Percentiles rank a stretch among this genome's conserved stretches.
phyloP scores from a whole-genome alignment of 345 rosid species.

The Eucalyptus curtisii region DNA sequence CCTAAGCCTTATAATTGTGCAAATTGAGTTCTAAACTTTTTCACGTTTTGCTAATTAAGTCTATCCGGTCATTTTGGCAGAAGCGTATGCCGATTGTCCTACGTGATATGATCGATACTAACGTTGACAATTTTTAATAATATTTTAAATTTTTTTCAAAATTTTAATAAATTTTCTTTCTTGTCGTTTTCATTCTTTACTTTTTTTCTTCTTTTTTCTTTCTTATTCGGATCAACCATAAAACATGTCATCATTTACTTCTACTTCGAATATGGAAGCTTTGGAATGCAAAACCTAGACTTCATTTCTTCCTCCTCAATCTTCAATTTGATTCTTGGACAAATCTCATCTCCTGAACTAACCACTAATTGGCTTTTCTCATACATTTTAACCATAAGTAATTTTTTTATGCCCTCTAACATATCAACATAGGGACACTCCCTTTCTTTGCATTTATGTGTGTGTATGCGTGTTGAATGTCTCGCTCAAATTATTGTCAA shows the following conservation, averaged over 20 bases:
- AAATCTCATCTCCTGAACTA: neutral
- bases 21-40: no score
- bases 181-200: no score
- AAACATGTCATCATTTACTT: no score
- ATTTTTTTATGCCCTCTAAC: neutral
- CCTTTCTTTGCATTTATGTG: neutral
- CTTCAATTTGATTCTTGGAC: neutral
- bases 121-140: no score
- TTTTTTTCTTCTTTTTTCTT: no score
- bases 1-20: no score
- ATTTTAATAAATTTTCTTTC: no score
- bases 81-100: fast-evolving
- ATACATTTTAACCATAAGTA: neutral
- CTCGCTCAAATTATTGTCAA: neutral
- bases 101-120: fast-evolving
- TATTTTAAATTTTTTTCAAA: no score
- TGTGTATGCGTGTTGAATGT: neutral
- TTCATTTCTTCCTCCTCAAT: neutral
- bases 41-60: no score
- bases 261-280: neutral
- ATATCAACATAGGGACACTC: neutral
- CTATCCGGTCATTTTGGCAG: fast-evolving
- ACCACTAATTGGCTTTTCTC: neutral
- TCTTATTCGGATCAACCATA: neutral
- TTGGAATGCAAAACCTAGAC: neutral